These are phyloP conservation scores for Davidsoniella virescens DNA, from an alignment of 2,329 filamentous ascomycete genomes.

Conservation along the genomic window DNA sequence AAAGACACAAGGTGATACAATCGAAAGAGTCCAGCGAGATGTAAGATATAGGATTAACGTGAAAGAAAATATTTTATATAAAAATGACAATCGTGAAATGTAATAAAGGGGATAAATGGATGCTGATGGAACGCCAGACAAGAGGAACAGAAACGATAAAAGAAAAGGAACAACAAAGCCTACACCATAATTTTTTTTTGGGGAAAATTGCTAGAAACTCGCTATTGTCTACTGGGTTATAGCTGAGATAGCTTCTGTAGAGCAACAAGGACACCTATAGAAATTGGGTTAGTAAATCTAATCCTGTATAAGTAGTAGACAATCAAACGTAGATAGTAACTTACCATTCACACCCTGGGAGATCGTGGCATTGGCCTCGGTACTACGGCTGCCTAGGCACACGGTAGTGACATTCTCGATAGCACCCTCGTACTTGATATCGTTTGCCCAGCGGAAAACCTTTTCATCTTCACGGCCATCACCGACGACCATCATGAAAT, in stretches of 20 bases:
- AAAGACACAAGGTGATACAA: too few species aligned
- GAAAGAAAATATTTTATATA: too few species aligned
- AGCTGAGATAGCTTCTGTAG: conserved; percentile 26
- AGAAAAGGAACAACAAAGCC: neutral
- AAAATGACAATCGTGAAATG: neutral
- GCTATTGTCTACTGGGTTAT: neutral
- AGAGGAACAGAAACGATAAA: neutral
- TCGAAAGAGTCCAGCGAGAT: too few species aligned
- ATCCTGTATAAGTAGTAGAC: neutral
- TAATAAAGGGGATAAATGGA: neutral
- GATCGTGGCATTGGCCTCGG: conserved; percentile 68
- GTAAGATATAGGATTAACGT: too few species aligned
- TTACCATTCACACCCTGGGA: conserved; percentile 84
- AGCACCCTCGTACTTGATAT: conserved; percentile 40
- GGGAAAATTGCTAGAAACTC: conserved; percentile 8
- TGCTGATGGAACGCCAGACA: neutral
- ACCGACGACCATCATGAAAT: conserved; percentile 80
- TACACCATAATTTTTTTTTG: neutral
- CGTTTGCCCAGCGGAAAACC: conserved; percentile 88
- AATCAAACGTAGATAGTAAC: conserved; percentile 19
- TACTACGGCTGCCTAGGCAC: conserved; percentile 73
- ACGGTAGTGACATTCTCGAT: conserved; percentile 66
- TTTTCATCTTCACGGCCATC: conserved; percentile 89
- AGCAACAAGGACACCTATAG: conserved; percentile 26
- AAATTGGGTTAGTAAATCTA: neutral